Conservation (phyloP, 1,139 yeast genomes). For the Citeromyces hawaiiensis region DNA sequence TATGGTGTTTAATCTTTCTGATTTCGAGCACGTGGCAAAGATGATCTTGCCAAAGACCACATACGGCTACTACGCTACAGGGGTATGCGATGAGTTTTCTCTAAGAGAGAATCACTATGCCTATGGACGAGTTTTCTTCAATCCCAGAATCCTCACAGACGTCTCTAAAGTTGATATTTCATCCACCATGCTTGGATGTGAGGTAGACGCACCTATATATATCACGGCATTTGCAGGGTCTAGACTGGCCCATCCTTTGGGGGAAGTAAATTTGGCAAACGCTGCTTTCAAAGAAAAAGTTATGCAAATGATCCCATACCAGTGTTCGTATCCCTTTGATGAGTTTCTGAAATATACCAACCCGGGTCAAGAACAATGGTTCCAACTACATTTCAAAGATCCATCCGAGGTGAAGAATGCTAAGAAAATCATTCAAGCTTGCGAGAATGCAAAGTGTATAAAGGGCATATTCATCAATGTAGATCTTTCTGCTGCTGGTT, state of each 20-base stretch:
- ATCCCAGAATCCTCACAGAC: slow-evolving; percentile 30
- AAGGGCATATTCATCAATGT: slow-evolving; percentile 42
- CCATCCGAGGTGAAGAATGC: slow-evolving; percentile 21
- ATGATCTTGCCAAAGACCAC: slow-evolving; percentile 17
- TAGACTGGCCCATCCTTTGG: slow-evolving; percentile 48
- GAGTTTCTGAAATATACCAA: slow-evolving; percentile 28
- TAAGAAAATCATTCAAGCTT: slow-evolving; percentile 14
- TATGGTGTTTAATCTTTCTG: slow-evolving; percentile 19
- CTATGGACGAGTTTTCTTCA: slow-evolving; percentile 23
- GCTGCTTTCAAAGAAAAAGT: slow-evolving; percentile 29
- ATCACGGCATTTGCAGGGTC: slow-evolving; percentile 60
- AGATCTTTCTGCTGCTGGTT: slow-evolving; percentile 43
- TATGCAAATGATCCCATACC: slow-evolving; percentile 38
- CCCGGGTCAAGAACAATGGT: slow-evolving; percentile 32
- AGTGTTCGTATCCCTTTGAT: slow-evolving; percentile 33
- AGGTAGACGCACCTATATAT: slow-evolving; percentile 39
- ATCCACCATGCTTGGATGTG: slow-evolving; percentile 27
- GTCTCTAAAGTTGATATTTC: slow-evolving; percentile 22
- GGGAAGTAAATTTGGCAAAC: slow-evolving; percentile 37
- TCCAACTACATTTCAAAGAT: slow-evolving; percentile 33
- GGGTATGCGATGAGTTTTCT: slow-evolving; percentile 22
- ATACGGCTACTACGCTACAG: slow-evolving; percentile 22
- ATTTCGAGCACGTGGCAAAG: slow-evolving; percentile 22
- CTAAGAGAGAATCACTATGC: slow-evolving; percentile 24
- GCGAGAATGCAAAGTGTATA: slow-evolving; percentile 26